Evolutionary conservation across 805 yeast species (phyloP).

Genomic region (Zygoascus biomembranicola): DNA sequence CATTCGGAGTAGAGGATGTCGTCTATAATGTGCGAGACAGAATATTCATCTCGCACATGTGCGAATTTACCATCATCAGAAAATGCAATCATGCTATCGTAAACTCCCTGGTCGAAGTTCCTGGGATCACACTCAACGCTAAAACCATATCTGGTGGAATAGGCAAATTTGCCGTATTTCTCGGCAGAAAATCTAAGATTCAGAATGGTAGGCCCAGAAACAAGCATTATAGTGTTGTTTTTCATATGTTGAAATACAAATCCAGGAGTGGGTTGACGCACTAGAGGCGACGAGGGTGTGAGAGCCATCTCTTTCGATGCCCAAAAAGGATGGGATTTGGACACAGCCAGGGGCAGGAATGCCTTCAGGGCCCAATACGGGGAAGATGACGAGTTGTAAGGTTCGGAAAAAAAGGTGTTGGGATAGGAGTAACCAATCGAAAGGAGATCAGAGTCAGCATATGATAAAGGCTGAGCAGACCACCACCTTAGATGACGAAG

Average conservation of each 20-base stretch:
- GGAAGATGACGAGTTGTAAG: constrained; percentile 20
- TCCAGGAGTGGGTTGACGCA: constrained; percentile 11
- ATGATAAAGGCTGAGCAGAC: constrained; percentile 16
- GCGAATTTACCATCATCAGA: constrained; percentile 13
- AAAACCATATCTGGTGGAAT: constrained; percentile 19
- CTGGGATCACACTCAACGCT: constrained; percentile 13
- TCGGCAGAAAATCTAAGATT: constrained; percentile 12
- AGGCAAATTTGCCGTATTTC: constrained; percentile 22
- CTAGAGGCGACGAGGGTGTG: not conserved
- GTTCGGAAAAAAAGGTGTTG: constrained; percentile 19
- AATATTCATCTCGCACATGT: constrained; percentile 9
- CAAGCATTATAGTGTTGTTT: constrained; percentile 8
- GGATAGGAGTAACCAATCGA: constrained; percentile 21
- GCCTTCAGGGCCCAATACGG: constrained; percentile 23
- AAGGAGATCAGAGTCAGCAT: constrained; percentile 15
- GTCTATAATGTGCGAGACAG: constrained; percentile 12
- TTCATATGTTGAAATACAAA: constrained; percentile 11
- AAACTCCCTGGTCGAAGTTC: constrained; percentile 10
- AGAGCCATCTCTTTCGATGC: constrained; percentile 11
- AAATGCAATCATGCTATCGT: constrained; percentile 18
- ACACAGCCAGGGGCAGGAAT: constrained; percentile 17
- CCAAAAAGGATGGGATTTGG: constrained; percentile 19
- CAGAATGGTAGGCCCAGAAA: constrained; percentile 12
- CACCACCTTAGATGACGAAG: constrained; percentile 21
- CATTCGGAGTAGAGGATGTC: constrained; percentile 13